Conservation (phyloP, 2,329 filamentous ascomycete genomes). For the Exophiala mesophila region DNA sequence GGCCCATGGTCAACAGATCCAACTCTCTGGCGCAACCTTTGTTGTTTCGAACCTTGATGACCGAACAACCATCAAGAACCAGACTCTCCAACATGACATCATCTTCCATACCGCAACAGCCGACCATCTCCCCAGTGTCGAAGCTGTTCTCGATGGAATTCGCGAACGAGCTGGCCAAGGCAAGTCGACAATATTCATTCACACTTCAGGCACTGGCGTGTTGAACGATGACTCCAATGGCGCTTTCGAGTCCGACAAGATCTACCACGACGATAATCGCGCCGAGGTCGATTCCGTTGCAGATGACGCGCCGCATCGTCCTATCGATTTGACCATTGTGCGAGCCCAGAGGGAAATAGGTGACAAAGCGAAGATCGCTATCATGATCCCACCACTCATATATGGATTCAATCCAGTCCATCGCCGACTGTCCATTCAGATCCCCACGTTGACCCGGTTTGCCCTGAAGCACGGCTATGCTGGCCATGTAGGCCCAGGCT, state of each 20-base stretch:
- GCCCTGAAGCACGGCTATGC: slow-evolving; percentile 45
- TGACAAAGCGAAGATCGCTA: slow-evolving; percentile 40
- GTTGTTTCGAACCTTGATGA: slow-evolving; percentile 41
- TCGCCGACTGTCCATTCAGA: slow-evolving; percentile 42
- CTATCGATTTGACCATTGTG: slow-evolving; percentile 43
- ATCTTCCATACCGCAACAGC: slow-evolving; percentile 47
- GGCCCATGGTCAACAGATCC: slow-evolving; percentile 7
- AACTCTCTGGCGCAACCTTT: slow-evolving; percentile 31
- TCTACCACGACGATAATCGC: slow-evolving; percentile 40
- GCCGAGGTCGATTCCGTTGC: slow-evolving; percentile 38
- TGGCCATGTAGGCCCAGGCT: slow-evolving; percentile 41
- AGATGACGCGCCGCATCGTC: slow-evolving; percentile 40
- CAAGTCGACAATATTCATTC: slow-evolving; percentile 44
- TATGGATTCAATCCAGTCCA: slow-evolving; percentile 39
- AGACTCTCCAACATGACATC: slow-evolving; percentile 37
- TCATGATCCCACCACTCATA: slow-evolving; percentile 45
- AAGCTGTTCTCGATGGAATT: slow-evolving; percentile 43
- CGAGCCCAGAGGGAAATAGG: slow-evolving; percentile 33
- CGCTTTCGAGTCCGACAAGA: slow-evolving; percentile 31
- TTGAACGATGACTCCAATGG: slow-evolving; percentile 36
- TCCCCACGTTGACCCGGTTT: slow-evolving; percentile 45
- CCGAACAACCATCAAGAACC: slow-evolving; percentile 34
- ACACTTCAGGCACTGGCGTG: slow-evolving; percentile 43
- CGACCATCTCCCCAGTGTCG: slow-evolving; percentile 44
- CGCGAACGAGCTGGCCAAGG: slow-evolving; percentile 34